Percentiles rank a stretch among this genome's conserved stretches.
These are phyloP conservation scores for Tetrapyrgos nigripes DNA, from an alignment of 1,284 basidiomycete genomes.

Conservation along the genomic window DNA sequence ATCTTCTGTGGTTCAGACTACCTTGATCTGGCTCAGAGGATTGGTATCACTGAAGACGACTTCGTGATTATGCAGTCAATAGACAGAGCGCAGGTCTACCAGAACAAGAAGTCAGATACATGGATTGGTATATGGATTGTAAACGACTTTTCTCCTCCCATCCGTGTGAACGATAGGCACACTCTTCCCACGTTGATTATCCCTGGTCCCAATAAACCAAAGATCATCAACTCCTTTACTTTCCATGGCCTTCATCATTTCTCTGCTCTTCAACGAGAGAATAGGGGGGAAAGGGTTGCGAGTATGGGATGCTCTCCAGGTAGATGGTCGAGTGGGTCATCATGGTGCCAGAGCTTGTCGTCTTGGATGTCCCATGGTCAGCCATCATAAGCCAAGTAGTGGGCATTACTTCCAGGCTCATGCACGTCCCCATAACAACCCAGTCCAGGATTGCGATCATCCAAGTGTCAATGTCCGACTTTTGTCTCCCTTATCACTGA, in stretches of 20 bases:
- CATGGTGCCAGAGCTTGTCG: no score
- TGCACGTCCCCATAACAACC: background rate
- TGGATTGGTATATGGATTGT: conserved; percentile 36
- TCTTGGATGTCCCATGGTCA: no score
- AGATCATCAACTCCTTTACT: conserved; percentile 43
- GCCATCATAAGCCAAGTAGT: conserved; percentile 31
- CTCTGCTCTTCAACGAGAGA: conserved; percentile 34
- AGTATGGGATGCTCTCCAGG: conserved; percentile 32
- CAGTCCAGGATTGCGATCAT: background rate
- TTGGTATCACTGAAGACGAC: no score
- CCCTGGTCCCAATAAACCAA: conserved; percentile 40
- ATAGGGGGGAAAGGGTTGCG: conserved; percentile 24
- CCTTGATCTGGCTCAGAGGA: conserved; percentile 18
- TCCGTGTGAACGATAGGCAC: conserved; percentile 29
- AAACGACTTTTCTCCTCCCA: conserved; percentile 22
- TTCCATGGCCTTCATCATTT: conserved; percentile 37
- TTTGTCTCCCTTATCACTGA: conserved; percentile 15
- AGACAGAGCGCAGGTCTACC: no score
- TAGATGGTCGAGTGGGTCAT: conserved; percentile 38
- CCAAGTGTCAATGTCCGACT: background rate
- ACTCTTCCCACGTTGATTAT: conserved; percentile 34
- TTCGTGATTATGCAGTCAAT: no score
- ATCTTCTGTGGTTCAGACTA: conserved; percentile 23
- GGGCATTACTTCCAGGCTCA: conserved; percentile 12
- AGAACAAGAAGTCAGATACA: conserved; percentile 34